phyloP scores from a whole-genome alignment of 371 early-diverging fungal genomes.

The Phascolomyces articulosus region DNA sequence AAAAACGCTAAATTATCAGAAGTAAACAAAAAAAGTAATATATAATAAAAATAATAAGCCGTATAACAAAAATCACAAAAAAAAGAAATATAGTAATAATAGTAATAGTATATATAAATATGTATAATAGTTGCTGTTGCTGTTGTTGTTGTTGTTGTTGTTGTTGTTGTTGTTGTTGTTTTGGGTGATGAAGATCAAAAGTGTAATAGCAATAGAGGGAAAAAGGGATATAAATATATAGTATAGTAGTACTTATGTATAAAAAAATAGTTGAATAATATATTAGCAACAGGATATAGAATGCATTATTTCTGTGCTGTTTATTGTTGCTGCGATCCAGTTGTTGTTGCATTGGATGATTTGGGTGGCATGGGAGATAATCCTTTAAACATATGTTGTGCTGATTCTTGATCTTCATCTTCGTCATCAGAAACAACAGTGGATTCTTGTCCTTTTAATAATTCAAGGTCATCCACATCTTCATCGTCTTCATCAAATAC shows the following conservation, averaged over 20 bases:
- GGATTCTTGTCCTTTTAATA: background rate
- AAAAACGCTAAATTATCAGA: too few species aligned
- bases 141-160: background rate
- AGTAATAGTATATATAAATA: background rate
- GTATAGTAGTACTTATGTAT: too few species aligned
- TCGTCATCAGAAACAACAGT: background rate
- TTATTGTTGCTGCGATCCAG: background rate
- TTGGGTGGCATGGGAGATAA: slow-evolving; percentile 11
- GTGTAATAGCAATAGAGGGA: too few species aligned
- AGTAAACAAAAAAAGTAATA: background rate
- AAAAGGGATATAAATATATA: too few species aligned
- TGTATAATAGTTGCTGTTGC: background rate
- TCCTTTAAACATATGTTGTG: background rate
- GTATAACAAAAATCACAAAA: background rate
- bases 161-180: too few species aligned
- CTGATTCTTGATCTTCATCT: background rate
- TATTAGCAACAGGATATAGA: too few species aligned
- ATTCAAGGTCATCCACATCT: slow-evolving; percentile 6
- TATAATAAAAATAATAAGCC: background rate
- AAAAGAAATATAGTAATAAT: background rate
- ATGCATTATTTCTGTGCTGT: background rate
- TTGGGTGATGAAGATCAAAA: too few species aligned
- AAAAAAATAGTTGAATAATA: too few species aligned
- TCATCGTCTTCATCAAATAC: slow-evolving; percentile 11
- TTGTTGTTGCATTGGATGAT: background rate